phyloP scores from a whole-genome alignment of 768 basidiomycete genomes.

The Nevesoporus exiguus region DNA sequence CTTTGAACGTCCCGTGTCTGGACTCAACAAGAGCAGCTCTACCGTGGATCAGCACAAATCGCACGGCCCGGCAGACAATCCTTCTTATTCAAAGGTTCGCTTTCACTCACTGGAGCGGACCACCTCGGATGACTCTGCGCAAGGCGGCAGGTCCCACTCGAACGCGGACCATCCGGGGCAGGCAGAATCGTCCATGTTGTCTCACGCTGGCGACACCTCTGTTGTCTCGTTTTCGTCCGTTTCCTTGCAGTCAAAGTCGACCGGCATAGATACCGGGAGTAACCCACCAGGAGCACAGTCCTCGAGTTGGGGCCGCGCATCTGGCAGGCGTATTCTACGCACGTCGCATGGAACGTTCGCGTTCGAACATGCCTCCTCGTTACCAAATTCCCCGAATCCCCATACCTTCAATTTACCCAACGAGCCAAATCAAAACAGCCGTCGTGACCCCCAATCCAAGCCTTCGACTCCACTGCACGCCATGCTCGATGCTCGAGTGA shows the following conservation, averaged over 20 bases:
- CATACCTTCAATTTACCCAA: constrained; percentile 17
- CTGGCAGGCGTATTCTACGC: constrained; percentile 38
- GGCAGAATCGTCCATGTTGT: constrained; percentile 18
- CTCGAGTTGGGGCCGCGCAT: constrained; percentile 58
- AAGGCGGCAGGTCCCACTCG: constrained; percentile 12
- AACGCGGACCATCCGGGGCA: constrained; percentile 7
- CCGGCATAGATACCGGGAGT: constrained; percentile 21
- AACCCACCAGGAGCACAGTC: constrained; percentile 37
- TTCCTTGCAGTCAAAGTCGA: constrained; percentile 41
- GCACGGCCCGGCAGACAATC: constrained; percentile 2
- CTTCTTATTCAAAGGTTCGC: constrained; percentile 12
- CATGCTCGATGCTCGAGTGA: constrained; percentile 30
- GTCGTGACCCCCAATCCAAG: constrained; percentile 7
- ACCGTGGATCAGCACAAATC: constrained; percentile 21
- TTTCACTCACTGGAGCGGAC: constrained; percentile 24
- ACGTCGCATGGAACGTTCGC: constrained; percentile 58
- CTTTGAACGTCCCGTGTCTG: constrained; percentile 64
- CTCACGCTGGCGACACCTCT: constrained; percentile 34
- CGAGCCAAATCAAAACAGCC: constrained; percentile 7
- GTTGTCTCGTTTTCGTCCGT: constrained; percentile 32
- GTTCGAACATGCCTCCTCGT: constrained; percentile 66
- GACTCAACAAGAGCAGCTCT: constrained; percentile 30
- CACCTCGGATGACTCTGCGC: constrained; percentile 26
- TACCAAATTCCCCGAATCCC: constrained; percentile 37
- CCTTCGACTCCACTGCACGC: constrained; percentile 26